Evolutionary conservation across 2,329 filamentous ascomycete species (phyloP), one percentile per base, ranked within the genome.

Genomic region (Sarocladium strictum): DNA sequence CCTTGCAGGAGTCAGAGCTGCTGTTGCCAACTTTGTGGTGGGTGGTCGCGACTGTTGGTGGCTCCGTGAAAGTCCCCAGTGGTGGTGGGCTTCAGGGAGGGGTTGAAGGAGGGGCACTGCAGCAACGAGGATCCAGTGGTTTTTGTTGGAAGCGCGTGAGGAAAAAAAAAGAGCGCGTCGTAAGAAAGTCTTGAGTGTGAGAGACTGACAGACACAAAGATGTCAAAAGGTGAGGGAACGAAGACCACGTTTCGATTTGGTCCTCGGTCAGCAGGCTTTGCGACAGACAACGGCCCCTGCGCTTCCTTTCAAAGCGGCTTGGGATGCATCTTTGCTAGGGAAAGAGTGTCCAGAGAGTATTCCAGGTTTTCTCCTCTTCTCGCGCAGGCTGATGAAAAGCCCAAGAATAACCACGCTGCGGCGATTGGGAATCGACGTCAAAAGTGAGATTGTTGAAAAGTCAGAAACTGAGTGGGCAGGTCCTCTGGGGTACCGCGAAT

Each of bases 151-250:
- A 6, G 43, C 14, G 43, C 43, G 35, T 38, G 35, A 38, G 35
- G n/a, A 38, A 49, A 49, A 51, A 51, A 51, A 51, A 51, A 51
- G 27, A 51, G 27, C 47, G 47, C 47, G 47, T 35, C 15, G 29
- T 12, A 21, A 3, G 26, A 17, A 19, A 23, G 26, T n/a, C 27
- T 26, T 9, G 14, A 23, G 14, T 49, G 14, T 24, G 29, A 27
- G 23, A 6, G 43, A 9, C 23, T n/a, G n/a, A n/a, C 38, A 19
- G 38, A 19, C 21, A 21, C 5, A 27, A 10, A 35, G 7, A 21
- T 7, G 23, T 32, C 15, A 15, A 11, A 10, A 17, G 23, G 15
- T 7, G 17, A 35, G n/a, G 7, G 47, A 51, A 3, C 19, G 47
- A 17, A 4, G 43, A 7, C 6, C 23, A 27, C 29, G 24, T 9